phyloP scores from a whole-genome alignment of 805 yeast genomes.

The Starmerella apicola region DNA sequence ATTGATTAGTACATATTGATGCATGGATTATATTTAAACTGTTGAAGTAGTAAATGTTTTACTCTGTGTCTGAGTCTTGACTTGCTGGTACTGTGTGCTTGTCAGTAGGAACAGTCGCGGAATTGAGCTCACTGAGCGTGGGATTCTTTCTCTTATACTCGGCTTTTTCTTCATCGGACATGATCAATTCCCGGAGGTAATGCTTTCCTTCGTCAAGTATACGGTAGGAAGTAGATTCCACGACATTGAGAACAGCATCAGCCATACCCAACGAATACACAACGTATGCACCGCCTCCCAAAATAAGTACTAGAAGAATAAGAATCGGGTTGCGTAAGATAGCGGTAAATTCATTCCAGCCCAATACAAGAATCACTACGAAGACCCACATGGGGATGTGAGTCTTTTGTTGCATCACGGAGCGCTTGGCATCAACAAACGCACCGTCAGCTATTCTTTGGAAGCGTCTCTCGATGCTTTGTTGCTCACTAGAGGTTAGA shows the following conservation, averaged over 20 bases:
- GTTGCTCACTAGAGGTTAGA: slow-evolving; percentile 45
- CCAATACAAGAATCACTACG: slow-evolving; percentile 56
- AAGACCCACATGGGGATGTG: slow-evolving; percentile 79
- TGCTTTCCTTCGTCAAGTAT: slow-evolving; percentile 41
- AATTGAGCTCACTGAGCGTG: background rate
- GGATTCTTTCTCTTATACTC: background rate
- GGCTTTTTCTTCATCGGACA: slow-evolving; percentile 8
- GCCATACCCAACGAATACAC: slow-evolving; percentile 60
- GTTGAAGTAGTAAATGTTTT: no score
- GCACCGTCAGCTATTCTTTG: slow-evolving; percentile 66
- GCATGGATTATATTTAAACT: no score
- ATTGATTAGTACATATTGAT: no score
- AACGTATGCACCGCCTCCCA: slow-evolving; percentile 50
- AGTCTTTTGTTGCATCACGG: slow-evolving; percentile 62
- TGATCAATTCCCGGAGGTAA: slow-evolving; percentile 10
- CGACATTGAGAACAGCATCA: slow-evolving; percentile 58
- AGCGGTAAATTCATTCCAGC: slow-evolving; percentile 93
- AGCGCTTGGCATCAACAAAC: slow-evolving; percentile 78
- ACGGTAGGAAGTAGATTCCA: slow-evolving; percentile 45
- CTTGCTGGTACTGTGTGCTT: no score
- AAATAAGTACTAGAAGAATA: slow-evolving; percentile 42
- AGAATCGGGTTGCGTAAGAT: slow-evolving; percentile 77
- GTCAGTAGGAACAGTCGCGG: no score
- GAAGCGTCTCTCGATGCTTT: slow-evolving; percentile 44
- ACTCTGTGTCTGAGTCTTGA: no score